These are phyloP conservation scores for Aspergillus olivimuriae DNA, from an alignment of 495 filamentous ascomycete genomes.

Conservation along the genomic window DNA sequence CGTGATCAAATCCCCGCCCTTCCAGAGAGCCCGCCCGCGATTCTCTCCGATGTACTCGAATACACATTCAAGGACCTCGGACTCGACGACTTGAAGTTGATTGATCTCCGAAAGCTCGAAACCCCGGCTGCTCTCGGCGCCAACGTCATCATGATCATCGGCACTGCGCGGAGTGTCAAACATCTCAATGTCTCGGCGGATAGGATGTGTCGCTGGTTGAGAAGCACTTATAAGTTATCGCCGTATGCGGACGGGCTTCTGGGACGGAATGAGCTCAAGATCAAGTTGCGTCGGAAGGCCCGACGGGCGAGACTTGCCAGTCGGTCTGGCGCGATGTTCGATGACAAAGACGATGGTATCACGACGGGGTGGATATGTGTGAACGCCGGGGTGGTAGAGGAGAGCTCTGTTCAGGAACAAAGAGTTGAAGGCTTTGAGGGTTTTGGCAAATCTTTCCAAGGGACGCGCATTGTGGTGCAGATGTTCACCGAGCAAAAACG, in stretches of 20 bases:
- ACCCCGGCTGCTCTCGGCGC: constrained; percentile 81
- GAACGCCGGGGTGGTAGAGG: constrained; percentile 67
- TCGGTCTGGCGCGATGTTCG: constrained; percentile 40
- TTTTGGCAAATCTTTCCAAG: constrained; percentile 57
- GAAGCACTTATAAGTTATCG: constrained; percentile 59
- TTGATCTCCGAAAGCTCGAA: constrained; percentile 79
- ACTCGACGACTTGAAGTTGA: constrained; percentile 65
- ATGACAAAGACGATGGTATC: constrained; percentile 69
- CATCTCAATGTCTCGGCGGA: constrained; percentile 92
- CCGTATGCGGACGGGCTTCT: constrained; percentile 83
- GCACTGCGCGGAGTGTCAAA: constrained; percentile 87
- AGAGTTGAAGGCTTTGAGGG: constrained; percentile 49
- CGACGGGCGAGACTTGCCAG: constrained; percentile 71
- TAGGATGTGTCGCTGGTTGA: constrained; percentile 78
- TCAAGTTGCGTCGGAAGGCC: constrained; percentile 73
- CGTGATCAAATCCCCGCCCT: constrained; percentile 67
- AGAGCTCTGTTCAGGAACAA: constrained; percentile 29
- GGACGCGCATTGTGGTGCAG: constrained; percentile 74
- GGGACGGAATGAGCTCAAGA: constrained; percentile 85
- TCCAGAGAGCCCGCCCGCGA: constrained; percentile 63
- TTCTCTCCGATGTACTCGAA: constrained; percentile 67
- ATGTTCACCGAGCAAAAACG: constrained; percentile 84
- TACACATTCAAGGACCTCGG: constrained; percentile 76
- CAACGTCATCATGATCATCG: constrained; percentile 85
- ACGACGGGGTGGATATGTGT: constrained; percentile 94